phyloP scores from a whole-genome alignment of 2,329 filamentous ascomycete species.

The Elsinoe necatrix region DNA sequence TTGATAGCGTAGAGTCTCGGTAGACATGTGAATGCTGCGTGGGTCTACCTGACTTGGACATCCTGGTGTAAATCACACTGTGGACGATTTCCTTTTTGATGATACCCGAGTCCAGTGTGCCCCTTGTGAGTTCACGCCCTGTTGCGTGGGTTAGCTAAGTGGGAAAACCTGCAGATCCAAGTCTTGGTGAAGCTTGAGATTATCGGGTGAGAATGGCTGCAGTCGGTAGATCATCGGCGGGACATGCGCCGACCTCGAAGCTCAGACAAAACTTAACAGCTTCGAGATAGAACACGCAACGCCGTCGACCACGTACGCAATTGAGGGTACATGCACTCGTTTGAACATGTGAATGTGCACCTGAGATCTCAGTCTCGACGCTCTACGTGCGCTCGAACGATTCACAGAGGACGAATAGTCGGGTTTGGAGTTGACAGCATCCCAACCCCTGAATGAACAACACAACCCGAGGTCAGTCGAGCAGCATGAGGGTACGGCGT shows the following conservation, averaged over 20 bases:
- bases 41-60: neutral
- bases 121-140: neutral
- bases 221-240: neutral
- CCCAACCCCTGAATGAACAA: neutral
- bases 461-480: neutral
- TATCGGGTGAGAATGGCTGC: neutral
- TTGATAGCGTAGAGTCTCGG: neutral
- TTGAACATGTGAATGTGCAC: neutral
- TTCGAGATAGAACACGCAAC: neutral
- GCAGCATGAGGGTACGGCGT: conserved; percentile 10
- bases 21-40: neutral
- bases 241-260: neutral
- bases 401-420: neutral
- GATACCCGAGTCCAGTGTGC: neutral
- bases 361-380: neutral
- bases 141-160: neutral
- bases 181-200: conserved; percentile 5
- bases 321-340: neutral
- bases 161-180: conserved; percentile 7
- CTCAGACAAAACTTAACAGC: conserved; percentile 6
- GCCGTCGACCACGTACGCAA: neutral
- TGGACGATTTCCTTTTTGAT: neutral
- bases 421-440: conserved; percentile 8
- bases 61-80: conserved; percentile 1
- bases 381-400: neutral